A percentile compares a stretch with the other conserved stretches of the same genome.
Conservation (phyloP, 1,284 basidiomycete genomes). For the Termitomyces sp. region DNA sequence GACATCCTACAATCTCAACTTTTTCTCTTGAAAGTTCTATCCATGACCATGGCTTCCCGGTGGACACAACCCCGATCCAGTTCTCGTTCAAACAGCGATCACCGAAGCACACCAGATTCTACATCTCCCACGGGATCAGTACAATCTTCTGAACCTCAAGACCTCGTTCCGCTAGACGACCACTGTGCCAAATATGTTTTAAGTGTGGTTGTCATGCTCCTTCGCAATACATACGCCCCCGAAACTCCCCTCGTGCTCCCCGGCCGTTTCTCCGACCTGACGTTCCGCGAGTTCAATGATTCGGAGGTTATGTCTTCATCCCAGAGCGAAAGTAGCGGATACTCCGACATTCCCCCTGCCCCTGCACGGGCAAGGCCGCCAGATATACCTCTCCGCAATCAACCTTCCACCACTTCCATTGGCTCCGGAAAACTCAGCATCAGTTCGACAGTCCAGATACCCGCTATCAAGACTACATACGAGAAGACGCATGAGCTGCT, state of each 20-base stretch:
- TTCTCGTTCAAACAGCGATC: conserved; percentile 38
- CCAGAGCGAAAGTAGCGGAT: conserved; percentile 8
- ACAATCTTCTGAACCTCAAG: conserved; percentile 45
- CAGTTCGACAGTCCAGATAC: conserved; percentile 36
- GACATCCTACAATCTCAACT: conserved; percentile 87
- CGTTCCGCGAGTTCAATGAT: conserved; percentile 64
- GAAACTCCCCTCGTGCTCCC: conserved; percentile 61
- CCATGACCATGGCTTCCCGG: conserved; percentile 73
- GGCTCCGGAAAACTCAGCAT: conserved; percentile 36
- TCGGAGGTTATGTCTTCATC: conserved; percentile 37
- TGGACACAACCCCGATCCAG: conserved; percentile 49
- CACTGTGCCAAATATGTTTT: conserved; percentile 82
- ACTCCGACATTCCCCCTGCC: not conserved
- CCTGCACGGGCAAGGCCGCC: conserved; percentile 1
- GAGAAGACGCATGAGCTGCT: conserved; percentile 66
- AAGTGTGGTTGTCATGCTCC: conserved; percentile 76
- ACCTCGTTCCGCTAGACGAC: conserved; percentile 80
- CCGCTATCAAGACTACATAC: conserved; percentile 46
- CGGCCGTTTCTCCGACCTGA: conserved; percentile 58
- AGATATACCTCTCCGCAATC: conserved; percentile 26
- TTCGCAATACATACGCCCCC: conserved; percentile 65
- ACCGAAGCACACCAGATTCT: conserved; percentile 25
- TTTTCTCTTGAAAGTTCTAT: conserved; percentile 82
- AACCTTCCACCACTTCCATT: conserved; percentile 43
- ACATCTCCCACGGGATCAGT: conserved; percentile 29